Base-by-base conservation (phyloP, 2,329 filamentous ascomycete species). In the Ceratocystis cubensis region DNA sequence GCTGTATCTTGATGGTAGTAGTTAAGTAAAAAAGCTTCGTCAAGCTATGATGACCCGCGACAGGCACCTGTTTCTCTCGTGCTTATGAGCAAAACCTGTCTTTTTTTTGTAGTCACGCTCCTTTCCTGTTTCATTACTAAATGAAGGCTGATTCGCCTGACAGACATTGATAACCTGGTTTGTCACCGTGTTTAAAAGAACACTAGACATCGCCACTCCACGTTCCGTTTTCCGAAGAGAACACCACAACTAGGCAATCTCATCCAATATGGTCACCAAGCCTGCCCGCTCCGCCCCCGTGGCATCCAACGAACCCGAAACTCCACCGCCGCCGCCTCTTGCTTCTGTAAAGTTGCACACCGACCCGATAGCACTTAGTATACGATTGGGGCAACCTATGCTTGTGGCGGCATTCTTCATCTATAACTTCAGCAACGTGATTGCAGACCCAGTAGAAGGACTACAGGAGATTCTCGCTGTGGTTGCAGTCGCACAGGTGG, bases 381-480 rank as follows among this genome's bases (percentile, higher is more conserved):
- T 66, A 10, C 64, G 63, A 7, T 7, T 67, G 45, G 65, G 37
- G 17, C 88, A 95, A 70, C 87, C 89, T 0, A 75, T 30, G 75
- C 91, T 10, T 79, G 95, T 37, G 80, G 89, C 37, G 81, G 80
- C 8, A 75, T 88, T 45, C 86, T 88, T 73, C 80, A 81, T 59
- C 73, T 83, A 59, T 69, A 82, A 82, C 48, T 93, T 95, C 75
- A 74, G 77, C 45, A 76, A 80, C 20, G 79, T 96, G 30, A 88
- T 95, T 33, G 78, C 80, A 17, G 83, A 92, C 70, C 89, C 91
- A 0, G 81, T 87, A 1, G 75, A 80, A 17, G 82, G 86, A 5
- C 80, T 96, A 46, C 75, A 82, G 15, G 80, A 74, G 37, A 78
- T 85, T 1, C 76, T 93, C 2, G 80, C 86, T 0, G 81, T 84